Evolutionary conservation across 768 basidiomycete species (phyloP), one percentile per base, ranked within the genome.

Genomic region (Hirschioporus abietinus): DNA sequence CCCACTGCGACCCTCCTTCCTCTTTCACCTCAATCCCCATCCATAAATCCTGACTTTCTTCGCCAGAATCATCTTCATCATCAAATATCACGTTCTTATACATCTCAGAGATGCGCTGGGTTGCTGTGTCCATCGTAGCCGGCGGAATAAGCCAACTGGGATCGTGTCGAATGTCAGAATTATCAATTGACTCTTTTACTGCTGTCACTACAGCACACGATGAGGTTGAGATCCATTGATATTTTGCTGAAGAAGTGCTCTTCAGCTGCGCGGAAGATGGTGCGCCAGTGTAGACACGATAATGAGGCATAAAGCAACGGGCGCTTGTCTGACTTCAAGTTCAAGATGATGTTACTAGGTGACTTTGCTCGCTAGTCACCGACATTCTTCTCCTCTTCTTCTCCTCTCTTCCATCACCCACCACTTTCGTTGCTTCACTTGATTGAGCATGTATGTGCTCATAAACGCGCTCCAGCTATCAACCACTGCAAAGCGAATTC

Each of bases 61-160:
- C 42, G 30, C 30, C 8, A 15, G 12, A 12, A 12, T 52, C 80
- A 1, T 76, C 74, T 17, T 72, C 67, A 17, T 85, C 82, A 59
- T 82, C 77, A 68, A 92, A 92, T n/a, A 91, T 89, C 30, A 87
- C 80, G 65, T 90, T 90, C 71, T 87, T 79, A 71, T 93, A 93
- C 26, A 91, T 75, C 63, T 84, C 66, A 0, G 91, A 92, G 59
- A 93, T 87, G 52, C 88, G 80, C n/a, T 80, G 80, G 72, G 84
- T 89, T 8, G 88, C 90, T 4, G 83, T 88, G 69, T 89, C 87
- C 58, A 91, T 73, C 0, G 86, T 88, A 24, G 83, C 82, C 12
- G 81, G 78, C 5, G 83, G 85, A n/a, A 86, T 66, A 70, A 68
- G 42, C 42, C 42, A 52, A 52, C 42, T 15, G 12, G 42, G 42